phyloP scores from a whole-genome alignment of 2,329 filamentous ascomycete genomes.

The Lachnellula cervina region DNA sequence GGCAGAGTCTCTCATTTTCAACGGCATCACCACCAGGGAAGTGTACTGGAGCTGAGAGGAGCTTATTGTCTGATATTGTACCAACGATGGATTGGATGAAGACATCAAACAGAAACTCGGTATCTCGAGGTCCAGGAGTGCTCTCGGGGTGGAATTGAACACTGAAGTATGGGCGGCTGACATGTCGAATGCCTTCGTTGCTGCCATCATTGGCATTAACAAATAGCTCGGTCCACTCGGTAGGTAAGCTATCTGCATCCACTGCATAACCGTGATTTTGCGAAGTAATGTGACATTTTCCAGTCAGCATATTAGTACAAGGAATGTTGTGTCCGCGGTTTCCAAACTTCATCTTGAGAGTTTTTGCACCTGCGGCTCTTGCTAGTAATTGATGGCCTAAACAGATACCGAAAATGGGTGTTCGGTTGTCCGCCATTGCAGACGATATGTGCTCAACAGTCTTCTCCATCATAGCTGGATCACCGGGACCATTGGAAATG shows the following conservation, averaged over 20 bases:
- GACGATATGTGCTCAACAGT: slow-evolving; percentile 76
- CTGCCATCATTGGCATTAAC: slow-evolving; percentile 97
- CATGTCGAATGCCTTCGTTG: slow-evolving; percentile 95
- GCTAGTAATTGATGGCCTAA: slow-evolving; percentile 91
- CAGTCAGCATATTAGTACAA: slow-evolving; percentile 91
- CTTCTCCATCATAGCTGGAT: slow-evolving; percentile 76
- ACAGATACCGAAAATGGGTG: slow-evolving; percentile 93
- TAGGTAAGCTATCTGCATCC: slow-evolving; percentile 68
- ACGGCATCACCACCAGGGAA: slow-evolving; percentile 82
- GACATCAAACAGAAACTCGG: slow-evolving; percentile 94
- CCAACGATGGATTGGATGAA: slow-evolving; percentile 82
- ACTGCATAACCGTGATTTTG: slow-evolving; percentile 98
- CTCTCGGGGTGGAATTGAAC: slow-evolving; percentile 99
- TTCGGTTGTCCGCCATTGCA: slow-evolving; percentile 72
- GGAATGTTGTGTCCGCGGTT: slow-evolving; percentile 99
- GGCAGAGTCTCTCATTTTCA: slow-evolving; percentile 72
- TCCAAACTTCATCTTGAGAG: slow-evolving; percentile 97
- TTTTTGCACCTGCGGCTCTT: slow-evolving; percentile 77
- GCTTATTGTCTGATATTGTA: slow-evolving; percentile 60
- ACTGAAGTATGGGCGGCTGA: slow-evolving; percentile 85
- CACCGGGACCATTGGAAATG: slow-evolving; percentile 95
- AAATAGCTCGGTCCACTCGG: slow-evolving; percentile 88
- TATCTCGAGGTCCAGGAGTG: slow-evolving; percentile 90
- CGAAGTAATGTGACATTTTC: slow-evolving; percentile 97
- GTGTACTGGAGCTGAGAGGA: slow-evolving; percentile 67